Percentiles rank a stretch among this genome's conserved stretches.
Conservation (phyloP, 2,329 filamentous ascomycete genomes). For the Malbranchea zuffiana region DNA sequence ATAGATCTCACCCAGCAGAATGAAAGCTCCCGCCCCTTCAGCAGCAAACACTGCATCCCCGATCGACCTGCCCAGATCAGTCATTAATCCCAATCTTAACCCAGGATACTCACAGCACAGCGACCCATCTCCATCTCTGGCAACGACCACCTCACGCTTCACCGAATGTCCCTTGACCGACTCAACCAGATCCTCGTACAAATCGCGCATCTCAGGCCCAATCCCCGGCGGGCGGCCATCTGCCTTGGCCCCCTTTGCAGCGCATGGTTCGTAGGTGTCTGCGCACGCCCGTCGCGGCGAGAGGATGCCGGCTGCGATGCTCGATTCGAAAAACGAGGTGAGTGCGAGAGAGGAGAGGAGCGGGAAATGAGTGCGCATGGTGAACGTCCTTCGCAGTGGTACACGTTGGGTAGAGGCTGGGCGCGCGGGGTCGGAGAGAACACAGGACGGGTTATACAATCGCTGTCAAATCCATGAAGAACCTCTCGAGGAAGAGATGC, state of each 20-base stretch:
- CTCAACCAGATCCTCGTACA: conserved; percentile 24
- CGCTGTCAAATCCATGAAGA: too few species aligned
- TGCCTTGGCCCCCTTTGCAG: conserved; percentile 21
- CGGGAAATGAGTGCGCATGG: conserved; percentile 1
- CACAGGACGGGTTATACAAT: background rate
- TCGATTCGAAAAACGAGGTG: too few species aligned
- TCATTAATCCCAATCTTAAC: background rate
- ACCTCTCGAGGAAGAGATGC: too few species aligned
- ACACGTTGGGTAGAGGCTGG: background rate
- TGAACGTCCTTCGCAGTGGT: background rate
- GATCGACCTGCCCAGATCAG: conserved; percentile 4
- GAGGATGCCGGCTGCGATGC: background rate
- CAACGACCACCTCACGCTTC: background rate
- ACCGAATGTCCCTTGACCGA: conserved; percentile 15
- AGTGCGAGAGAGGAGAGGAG: background rate
- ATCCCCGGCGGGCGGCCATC: conserved; percentile 19
- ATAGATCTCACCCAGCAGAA: conserved; percentile 36
- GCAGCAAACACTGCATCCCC: conserved; percentile 32
- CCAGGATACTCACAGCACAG: conserved; percentile 7
- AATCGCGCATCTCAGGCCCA: conserved; percentile 20
- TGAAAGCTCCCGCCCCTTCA: conserved; percentile 32
- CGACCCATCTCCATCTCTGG: conserved; percentile 2
- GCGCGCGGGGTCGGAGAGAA: background rate
- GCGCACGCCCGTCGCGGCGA: conserved; percentile 16
- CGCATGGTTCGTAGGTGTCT: conserved; percentile 23